Base-by-base conservation (phyloP, 106 monocot genomes). In the Cymbidium sinense region DNA sequence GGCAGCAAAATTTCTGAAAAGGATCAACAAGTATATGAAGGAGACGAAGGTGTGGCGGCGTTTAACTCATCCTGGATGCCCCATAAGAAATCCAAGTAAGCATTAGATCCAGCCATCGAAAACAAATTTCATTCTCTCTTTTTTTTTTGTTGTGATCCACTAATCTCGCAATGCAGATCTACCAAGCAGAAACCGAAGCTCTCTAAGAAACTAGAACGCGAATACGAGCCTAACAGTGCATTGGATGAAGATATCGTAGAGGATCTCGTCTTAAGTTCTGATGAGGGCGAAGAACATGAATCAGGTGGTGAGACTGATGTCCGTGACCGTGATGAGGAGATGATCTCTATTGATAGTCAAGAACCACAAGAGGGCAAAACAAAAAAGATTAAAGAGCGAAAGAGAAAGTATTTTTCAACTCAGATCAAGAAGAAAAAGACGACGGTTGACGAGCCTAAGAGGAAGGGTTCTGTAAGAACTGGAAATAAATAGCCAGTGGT, bases 11-110 rank as follows among this genome's bases (percentile, higher is more conserved):
- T 83, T 7, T 75, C 86, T 50, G 79, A 87, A 75, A 70, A 77
- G 0, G 76, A 82, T 44, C 82, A 82, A 0, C 81, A 82, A 18
- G 36, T 76, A 39, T 43, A 76, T 12, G 81, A 61, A 34, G 73
- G 62, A 1, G 82, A 79, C 34, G 87, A 78, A 78, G 96, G 82
- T 47, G 82, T 74, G 25, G 61, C 82, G 33, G 94, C 86, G 1
- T 99, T 99, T 70, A 86, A 83, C 77, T 90, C 92, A 74, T 81
- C 85, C 25, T 94, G 94, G 94, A 72, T 99, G 82, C 92, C 94
- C 64, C 84, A 84, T 44, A 87, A 85, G 74, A 92, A 89, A 55
- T 28, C 89, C 37, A 92, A 82, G 98, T 99, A 90, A 47, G 72
- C 55, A 50, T 20, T 21, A 13, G 8, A 72, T 43, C 55, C 25